A percentile compares a stretch with the other conserved stretches of the same genome.
Evolutionary conservation across 1,284 basidiomycete species (phyloP).

Genomic region (Neolentinus lepideus): DNA sequence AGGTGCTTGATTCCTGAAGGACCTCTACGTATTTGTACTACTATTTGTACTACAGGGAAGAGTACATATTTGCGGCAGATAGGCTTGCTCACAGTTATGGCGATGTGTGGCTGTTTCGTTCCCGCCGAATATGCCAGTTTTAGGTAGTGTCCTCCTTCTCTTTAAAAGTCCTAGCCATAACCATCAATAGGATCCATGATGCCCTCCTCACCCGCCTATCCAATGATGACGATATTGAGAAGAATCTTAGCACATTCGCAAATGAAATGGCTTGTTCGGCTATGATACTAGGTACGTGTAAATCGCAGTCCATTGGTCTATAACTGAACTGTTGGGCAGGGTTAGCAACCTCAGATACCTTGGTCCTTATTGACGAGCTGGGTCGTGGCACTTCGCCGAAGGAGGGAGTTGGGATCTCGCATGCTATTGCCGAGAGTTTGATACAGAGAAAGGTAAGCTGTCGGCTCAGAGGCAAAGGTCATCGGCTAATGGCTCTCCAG

Average conservation of each 20-base stretch:
- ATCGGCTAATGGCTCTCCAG: constrained; percentile 32
- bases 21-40: too few species aligned
- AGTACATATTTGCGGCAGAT: constrained; percentile 89
- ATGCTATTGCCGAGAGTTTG: constrained; percentile 88
- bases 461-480: not conserved
- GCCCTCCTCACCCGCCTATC: constrained; percentile 81
- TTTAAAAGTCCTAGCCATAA: not conserved
- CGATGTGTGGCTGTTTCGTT: constrained; percentile 86
- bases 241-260: constrained; percentile 86
- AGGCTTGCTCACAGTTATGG: constrained; percentile 79
- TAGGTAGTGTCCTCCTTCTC: constrained; percentile 30
- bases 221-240: constrained; percentile 89
- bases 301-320: constrained; percentile 2
- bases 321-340: constrained; percentile 31
- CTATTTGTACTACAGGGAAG: constrained; percentile 49
- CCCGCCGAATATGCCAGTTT: constrained; percentile 89
- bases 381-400: constrained; percentile 81
- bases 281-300: constrained; percentile 76
- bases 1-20: too few species aligned
- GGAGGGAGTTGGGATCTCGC: constrained; percentile 86
- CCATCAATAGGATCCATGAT: constrained; percentile 60
- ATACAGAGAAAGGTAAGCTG: constrained; percentile 59
- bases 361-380: constrained; percentile 89
- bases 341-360: constrained; percentile 63
- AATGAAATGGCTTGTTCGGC: constrained; percentile 87